These are phyloP conservation scores for Tetrahymena borealis DNA, from an alignment of 73 alveolate genomes.

Conservation along the genomic window DNA sequence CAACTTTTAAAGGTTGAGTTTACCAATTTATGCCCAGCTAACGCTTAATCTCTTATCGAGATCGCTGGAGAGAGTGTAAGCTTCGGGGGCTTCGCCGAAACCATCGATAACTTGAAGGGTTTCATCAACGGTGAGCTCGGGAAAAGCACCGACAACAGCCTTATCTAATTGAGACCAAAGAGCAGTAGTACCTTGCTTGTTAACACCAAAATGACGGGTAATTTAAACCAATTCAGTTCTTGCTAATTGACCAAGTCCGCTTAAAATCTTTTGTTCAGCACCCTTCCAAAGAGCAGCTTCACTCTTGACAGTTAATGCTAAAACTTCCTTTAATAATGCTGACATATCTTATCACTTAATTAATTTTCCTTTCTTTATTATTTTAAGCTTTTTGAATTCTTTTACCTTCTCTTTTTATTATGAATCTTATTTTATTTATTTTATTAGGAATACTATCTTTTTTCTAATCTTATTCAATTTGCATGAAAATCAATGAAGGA, in stretches of 20 bases:
- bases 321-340: not conserved
- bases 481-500: not conserved
- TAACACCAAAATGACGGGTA: not conserved
- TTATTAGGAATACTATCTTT: not conserved
- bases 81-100: not conserved
- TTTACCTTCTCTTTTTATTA: not conserved
- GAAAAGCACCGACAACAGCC: not conserved
- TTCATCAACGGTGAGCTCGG: not conserved
- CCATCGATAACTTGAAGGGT: not conserved
- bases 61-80: not conserved
- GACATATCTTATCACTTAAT: not conserved
- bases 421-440: not conserved
- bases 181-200: not conserved
- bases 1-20: not conserved
- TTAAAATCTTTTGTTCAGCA: not conserved
- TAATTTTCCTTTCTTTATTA: not conserved
- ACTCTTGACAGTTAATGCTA: not conserved
- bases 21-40: not conserved
- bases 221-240: not conserved
- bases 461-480: not conserved
- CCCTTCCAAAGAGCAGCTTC: conserved; percentile 1
- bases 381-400: not conserved
- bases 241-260: not conserved
- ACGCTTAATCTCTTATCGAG: not conserved
- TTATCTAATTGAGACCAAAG: not conserved